Evolutionary conservation across 2,329 filamentous ascomycete genomes (phyloP).

Genomic region (Ophiostoma quercus): DNA sequence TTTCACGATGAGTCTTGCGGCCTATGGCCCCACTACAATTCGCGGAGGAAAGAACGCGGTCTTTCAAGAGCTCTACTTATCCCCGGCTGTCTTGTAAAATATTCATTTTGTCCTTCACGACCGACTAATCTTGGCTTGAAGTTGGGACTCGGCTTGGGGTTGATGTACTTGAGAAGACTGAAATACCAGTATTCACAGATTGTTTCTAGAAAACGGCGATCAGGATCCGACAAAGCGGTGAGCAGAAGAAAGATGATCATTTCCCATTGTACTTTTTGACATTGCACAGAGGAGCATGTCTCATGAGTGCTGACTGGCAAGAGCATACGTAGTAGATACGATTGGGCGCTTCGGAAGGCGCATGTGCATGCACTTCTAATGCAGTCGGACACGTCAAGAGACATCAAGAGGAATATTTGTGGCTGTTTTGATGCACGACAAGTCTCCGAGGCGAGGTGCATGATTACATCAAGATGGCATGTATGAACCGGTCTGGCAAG

Average conservation of each 20-base stretch:
- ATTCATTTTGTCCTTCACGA: too few relatives aligned
- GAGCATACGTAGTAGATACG: background rate
- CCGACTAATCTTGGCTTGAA: too few relatives aligned
- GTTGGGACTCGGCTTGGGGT: too few relatives aligned
- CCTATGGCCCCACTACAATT: background rate
- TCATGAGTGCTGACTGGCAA: background rate
- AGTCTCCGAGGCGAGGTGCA: background rate
- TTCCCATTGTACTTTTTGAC: background rate
- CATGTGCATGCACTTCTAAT: background rate
- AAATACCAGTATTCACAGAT: too few relatives aligned
- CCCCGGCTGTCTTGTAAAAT: background rate
- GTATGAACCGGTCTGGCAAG: background rate
- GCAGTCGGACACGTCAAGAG: background rate
- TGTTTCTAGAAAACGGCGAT: background rate
- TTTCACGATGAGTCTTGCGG: background rate
- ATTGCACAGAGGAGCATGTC: background rate
- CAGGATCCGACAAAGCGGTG: slow-evolving; percentile 6
- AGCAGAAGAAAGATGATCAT: background rate
- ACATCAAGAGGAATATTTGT: background rate
- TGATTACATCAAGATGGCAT: background rate
- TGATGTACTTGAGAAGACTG: too few relatives aligned
- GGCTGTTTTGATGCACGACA: background rate
- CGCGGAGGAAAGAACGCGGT: background rate
- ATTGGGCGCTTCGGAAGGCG: background rate
- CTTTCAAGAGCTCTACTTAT: background rate